phyloP scores from a whole-genome alignment of 805 yeast genomes.

The Wickerhamomyces xylosicus region DNA sequence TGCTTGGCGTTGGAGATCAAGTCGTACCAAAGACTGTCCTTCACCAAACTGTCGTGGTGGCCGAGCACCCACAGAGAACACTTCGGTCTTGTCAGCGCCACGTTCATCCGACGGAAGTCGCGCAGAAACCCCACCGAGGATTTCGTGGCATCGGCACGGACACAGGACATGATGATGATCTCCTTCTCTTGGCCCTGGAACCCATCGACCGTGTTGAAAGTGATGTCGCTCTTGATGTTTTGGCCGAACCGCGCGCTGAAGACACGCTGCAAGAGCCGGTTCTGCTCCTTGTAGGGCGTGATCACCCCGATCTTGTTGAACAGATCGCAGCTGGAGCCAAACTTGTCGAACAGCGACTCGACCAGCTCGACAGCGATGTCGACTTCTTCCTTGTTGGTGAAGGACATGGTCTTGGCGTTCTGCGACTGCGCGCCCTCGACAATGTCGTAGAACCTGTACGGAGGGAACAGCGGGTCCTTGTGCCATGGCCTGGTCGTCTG shows the following conservation, averaged over 20 bases:
- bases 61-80: slow-evolving; percentile 92
- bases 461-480: slow-evolving; percentile 38
- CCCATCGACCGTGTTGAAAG: slow-evolving; percentile 94
- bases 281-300: slow-evolving; percentile 92
- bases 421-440: slow-evolving; percentile 55
- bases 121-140: slow-evolving; percentile 75
- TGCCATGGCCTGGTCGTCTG: slow-evolving; percentile 74
- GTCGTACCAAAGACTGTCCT: slow-evolving; percentile 65
- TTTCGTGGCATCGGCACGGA: slow-evolving; percentile 62
- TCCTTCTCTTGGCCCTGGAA: slow-evolving; percentile 98
- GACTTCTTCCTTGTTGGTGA: slow-evolving; percentile 64
- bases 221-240: slow-evolving; percentile 53
- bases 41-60: slow-evolving; percentile 49
- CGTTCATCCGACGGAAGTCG: slow-evolving; percentile 93
- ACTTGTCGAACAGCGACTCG: slow-evolving; percentile 36
- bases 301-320: slow-evolving; percentile 77
- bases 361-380: slow-evolving; percentile 60
- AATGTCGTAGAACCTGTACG: slow-evolving; percentile 73
- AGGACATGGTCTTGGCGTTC: slow-evolving; percentile 56
- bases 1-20: slow-evolving; percentile 55
- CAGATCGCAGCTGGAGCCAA: slow-evolving; percentile 36
- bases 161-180: slow-evolving; percentile 89
- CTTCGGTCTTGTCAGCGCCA: slow-evolving; percentile 89
- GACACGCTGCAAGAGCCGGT: slow-evolving; percentile 41
- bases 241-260: slow-evolving; percentile 57